Conservation (phyloP, 2,329 filamentous ascomycete species). For the Cercospora berteroae region DNA sequence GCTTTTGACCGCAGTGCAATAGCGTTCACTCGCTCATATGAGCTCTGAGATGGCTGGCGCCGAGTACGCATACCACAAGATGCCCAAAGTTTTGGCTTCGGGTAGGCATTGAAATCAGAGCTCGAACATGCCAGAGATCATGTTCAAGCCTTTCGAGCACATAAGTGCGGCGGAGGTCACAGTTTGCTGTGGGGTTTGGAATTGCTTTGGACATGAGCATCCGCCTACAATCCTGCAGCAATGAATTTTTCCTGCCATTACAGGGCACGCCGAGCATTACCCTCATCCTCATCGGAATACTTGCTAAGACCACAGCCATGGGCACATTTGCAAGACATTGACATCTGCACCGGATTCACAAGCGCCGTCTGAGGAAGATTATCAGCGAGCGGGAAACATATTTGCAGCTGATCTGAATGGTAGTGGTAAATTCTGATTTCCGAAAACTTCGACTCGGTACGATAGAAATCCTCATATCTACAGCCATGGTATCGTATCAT, state of each 20-base stretch:
- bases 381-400: background rate
- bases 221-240: background rate
- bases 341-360: background rate
- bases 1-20: background rate
- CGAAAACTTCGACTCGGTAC: background rate
- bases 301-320: background rate
- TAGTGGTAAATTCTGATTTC: background rate
- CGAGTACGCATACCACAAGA: background rate
- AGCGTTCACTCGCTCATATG: background rate
- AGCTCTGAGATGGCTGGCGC: background rate
- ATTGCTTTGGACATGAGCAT: background rate
- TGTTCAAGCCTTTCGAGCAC: background rate
- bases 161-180: background rate
- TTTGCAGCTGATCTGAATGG: background rate
- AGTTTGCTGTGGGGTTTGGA: background rate
- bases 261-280: background rate
- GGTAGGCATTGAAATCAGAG: background rate
- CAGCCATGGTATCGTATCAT: conserved; percentile 1
- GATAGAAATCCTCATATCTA: background rate
- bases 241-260: background rate
- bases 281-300: background rate
- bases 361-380: background rate
- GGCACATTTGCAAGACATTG: background rate
- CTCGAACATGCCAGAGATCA: background rate
- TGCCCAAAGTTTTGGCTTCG: background rate